phyloP scores from a whole-genome alignment of 2,329 filamentous ascomycete genomes.

The Tolypocladium sp. region DNA sequence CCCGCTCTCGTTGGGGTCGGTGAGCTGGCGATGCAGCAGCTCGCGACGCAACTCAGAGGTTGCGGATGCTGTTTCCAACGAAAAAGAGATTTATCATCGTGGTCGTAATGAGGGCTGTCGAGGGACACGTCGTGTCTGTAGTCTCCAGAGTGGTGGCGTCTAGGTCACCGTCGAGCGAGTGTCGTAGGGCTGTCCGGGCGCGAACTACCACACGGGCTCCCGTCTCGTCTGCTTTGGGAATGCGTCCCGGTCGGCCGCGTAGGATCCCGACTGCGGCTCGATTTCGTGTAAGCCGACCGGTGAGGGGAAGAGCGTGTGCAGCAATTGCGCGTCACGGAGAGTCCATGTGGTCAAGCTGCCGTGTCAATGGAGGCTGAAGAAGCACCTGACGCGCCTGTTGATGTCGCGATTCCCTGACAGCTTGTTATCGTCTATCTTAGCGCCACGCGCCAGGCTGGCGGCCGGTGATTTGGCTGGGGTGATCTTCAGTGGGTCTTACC shows the following conservation, averaged over 20 bases:
- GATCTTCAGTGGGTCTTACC: conserved; percentile 1
- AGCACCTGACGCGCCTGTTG: background rate
- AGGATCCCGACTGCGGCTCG: background rate
- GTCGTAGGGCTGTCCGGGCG: background rate
- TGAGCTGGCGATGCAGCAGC: background rate
- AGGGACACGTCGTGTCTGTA: background rate
- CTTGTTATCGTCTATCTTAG: conserved; percentile 1
- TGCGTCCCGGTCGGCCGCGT: background rate
- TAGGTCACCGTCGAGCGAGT: background rate
- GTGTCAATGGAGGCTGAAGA: background rate
- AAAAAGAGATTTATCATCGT: background rate
- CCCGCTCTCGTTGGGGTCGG: background rate
- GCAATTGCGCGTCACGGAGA: background rate
- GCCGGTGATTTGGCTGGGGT: background rate
- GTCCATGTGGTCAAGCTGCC: background rate
- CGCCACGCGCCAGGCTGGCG: background rate
- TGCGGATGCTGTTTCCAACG: background rate
- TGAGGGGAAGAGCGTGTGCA: background rate
- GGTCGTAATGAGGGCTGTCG: background rate
- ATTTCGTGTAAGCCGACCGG: background rate
- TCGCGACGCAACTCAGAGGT: background rate
- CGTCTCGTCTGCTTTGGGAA: background rate
- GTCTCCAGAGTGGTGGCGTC: background rate
- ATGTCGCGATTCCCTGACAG: background rate
- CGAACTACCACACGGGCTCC: background rate